Base-by-base conservation (phyloP, 768 basidiomycete genomes). In the Xanthoconium purpureum region DNA sequence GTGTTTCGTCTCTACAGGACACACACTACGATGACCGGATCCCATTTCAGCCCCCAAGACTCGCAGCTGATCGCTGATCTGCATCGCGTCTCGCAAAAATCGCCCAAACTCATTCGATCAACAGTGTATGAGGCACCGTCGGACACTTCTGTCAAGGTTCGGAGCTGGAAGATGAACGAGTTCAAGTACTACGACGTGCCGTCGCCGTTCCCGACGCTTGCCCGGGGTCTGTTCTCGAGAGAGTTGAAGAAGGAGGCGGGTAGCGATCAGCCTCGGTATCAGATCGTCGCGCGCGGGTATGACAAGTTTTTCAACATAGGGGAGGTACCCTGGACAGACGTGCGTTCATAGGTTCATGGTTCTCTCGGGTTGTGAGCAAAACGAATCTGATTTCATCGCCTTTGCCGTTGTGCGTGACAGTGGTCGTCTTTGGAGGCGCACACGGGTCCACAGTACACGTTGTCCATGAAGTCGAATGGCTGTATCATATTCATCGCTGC, bases 221-320 rank as follows among this genome's bases (percentile, higher is more conserved):
- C 94, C 0, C 77, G 97, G 29, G 97, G 97, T 0, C 68, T 99
- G 28, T 98, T 98, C 70, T 88, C 91, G 0, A 71, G 75, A 12
- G 80, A 88, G 35, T 52, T 80, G 14, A 55, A 69, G 8, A 67
- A 75, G 15, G 61, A 69, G 50, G 59, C 55, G 2, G 56, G 69
- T 52, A 65, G 70, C 42, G 70, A 66, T 38, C 73, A 70, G 78
- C 63, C 58, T 47, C 68, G 66, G 50, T 72, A 78, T 57, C 75
- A 85, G 54, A 94, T 99, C 54, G 85, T 97, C 2, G 88, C 82
- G 0, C 77, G 97, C 45, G 97, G 96, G 0, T 98, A 99, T 68
- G 97, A 98, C 77, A 99, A 99, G 76, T 98, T 99, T 73, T 98
- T 98, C 78, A 98, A 97, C 68, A 91, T 97, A 32, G 91, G 87